Base-by-base conservation (phyloP, 352 stramenopile species). In the Pythium phragmiticola region DNA sequence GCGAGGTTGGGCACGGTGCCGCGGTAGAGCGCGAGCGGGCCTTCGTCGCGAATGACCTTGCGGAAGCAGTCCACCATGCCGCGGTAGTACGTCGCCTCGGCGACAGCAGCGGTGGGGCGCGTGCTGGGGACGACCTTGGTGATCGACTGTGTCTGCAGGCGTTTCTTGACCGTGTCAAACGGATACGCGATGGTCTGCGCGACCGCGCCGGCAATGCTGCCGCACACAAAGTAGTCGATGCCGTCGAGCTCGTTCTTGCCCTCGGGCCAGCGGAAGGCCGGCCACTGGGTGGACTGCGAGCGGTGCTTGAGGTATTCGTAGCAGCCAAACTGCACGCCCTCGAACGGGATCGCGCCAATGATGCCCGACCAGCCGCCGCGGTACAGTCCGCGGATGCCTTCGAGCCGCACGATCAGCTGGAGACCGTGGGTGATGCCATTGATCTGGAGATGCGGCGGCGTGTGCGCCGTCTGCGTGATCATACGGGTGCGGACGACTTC, bases 81-180 rank as follows among this genome's bases (percentile, higher is more conserved):
- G 30, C 75, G 73, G 63, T 92, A 91, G 63, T 83, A 71, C 17
- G 71, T 50, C 19, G 57, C 60, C 12, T 69, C 68, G 19, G 36
- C 16, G 4, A 34, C 23, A 4, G 48, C 26, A 9, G 16, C 11
- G 42, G 17, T 43, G 23, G 54, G 30, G 17, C 17, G 39, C 13
- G 26, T 26, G 16, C 37, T 39, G n/a, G 58, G 34, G 37, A 36
- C 26, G 41, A 37, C 33, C 26, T 42, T 16, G 16, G 70, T 59
- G 14, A 75, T 58, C 21, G 74, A 56, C 62, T 91, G 79, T 4
- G 62, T 75, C 68, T 95, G 86, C 49, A 95, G 78, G 7, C 84
- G 80, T 67, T 91, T 92, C 69, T 92, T 92, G 21, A 95, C 78
- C 34, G 80, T 89, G 63, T 95, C 84, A 57, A 95, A 95, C 48